These are phyloP conservation scores for Candida methanosorbosa DNA, from an alignment of 805 yeast genomes.

Conservation along the genomic window DNA sequence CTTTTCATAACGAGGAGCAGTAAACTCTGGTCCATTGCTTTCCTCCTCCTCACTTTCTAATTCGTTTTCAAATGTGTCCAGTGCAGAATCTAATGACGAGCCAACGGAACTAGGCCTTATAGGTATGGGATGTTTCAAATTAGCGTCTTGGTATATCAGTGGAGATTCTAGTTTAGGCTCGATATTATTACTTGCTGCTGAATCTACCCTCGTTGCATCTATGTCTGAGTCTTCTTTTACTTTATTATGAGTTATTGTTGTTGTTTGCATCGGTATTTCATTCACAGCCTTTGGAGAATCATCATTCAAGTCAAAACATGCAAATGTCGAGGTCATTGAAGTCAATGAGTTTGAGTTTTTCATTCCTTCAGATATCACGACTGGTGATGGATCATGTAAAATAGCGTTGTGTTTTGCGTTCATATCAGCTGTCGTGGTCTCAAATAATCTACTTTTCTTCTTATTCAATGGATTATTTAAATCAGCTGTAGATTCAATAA, in stretches of 20 bases:
- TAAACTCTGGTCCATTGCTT: too few relatives aligned
- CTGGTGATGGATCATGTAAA: not conserved
- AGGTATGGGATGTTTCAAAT: conserved; percentile 16
- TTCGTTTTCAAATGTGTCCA: conserved; percentile 13
- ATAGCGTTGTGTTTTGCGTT: too few relatives aligned
- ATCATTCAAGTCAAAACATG: conserved; percentile 23
- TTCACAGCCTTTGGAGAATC: too few relatives aligned
- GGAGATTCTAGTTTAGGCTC: not conserved
- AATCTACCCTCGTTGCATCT: not conserved
- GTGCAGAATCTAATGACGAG: conserved; percentile 19
- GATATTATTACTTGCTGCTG: not conserved
- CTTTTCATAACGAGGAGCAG: too few relatives aligned
- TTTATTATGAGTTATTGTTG: too few relatives aligned
- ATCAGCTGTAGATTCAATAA: not conserved
- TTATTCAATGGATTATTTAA: too few relatives aligned
- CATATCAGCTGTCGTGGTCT: too few relatives aligned
- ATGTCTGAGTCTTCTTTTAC: conserved; percentile 1
- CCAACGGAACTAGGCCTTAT: conserved; percentile 12
- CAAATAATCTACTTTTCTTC: too few relatives aligned
- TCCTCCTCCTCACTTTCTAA: not conserved
- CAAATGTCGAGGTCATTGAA: conserved; percentile 26
- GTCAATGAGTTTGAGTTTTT: conserved; percentile 13
- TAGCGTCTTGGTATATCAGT: not conserved
- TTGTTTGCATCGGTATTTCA: too few relatives aligned
- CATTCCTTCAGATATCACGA: too few relatives aligned